Conservation (phyloP, 2,329 filamentous ascomycete genomes). For the Sporothrix humicola region DNA sequence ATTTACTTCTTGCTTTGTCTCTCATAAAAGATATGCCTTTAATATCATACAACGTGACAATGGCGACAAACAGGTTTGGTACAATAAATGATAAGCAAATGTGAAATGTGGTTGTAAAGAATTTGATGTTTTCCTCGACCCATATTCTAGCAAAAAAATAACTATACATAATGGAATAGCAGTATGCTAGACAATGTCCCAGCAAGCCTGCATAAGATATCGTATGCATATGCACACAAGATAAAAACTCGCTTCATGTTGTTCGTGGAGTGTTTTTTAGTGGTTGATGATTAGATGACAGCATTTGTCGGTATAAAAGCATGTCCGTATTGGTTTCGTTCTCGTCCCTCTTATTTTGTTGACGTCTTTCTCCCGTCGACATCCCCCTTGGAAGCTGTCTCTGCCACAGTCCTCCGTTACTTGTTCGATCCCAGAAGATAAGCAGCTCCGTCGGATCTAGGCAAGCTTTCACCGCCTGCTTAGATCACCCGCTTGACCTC, state of each 20-base stretch:
- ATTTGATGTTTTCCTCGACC: slow-evolving; percentile 16
- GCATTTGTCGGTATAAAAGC: not conserved
- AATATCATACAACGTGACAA: not conserved
- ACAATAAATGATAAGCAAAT: not conserved
- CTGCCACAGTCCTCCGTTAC: too few relatives aligned
- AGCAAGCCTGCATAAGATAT: not conserved
- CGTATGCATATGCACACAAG: not conserved
- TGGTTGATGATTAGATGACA: slow-evolving; percentile 1
- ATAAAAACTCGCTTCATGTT: slow-evolving; percentile 15
- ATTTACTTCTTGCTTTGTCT: not conserved
- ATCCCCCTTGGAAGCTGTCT: not conserved
- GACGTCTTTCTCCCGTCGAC: not conserved
- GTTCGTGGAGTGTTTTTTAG: slow-evolving; percentile 16
- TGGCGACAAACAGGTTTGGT: not conserved
- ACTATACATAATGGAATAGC: slow-evolving; percentile 15
- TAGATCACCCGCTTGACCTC: slow-evolving; percentile 77
- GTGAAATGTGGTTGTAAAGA: slow-evolving; percentile 18
- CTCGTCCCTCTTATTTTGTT: not conserved
- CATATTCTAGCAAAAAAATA: slow-evolving; percentile 22
- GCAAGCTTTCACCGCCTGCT: slow-evolving; percentile 31
- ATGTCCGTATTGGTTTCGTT: not conserved
- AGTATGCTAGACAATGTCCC: not conserved
- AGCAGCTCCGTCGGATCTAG: too few relatives aligned
- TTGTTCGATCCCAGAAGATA: too few relatives aligned
- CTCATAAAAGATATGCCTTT: not conserved